Conservation (phyloP, 225 moss, liverwort and hornwort genomes). For the Physcomitrium patens region DNA sequence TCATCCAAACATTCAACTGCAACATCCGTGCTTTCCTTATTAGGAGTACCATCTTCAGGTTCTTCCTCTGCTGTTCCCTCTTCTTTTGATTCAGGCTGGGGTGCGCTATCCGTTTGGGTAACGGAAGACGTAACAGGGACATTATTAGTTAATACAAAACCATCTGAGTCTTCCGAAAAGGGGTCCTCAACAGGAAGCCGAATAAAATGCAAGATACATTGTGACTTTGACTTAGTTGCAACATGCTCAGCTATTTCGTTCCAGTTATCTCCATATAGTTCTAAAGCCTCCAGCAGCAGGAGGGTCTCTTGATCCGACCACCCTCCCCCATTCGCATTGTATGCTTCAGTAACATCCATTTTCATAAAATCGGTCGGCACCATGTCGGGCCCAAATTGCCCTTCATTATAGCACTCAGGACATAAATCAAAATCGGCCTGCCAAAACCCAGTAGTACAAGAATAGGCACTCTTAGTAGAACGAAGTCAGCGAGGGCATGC, state of each 20-base stretch:
- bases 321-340: constrained; percentile 89
- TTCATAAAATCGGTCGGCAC: constrained; percentile 85
- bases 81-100: constrained; percentile 42
- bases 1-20: constrained; percentile 49
- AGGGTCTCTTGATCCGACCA: constrained; percentile 99
- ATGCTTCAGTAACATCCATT: constrained; percentile 93
- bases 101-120: constrained; percentile 37
- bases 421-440: constrained; percentile 99
- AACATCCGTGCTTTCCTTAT: constrained; percentile 34
- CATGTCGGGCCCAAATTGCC: constrained; percentile 87
- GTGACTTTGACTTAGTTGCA: constrained; percentile 94
- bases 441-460: constrained; percentile 35
- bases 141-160: constrained; percentile 39
- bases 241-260: constrained; percentile 98
- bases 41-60: constrained; percentile 43
- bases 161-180: constrained; percentile 78
- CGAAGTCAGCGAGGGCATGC: neutral
- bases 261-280: constrained; percentile 96
- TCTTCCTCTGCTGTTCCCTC: constrained; percentile 39
- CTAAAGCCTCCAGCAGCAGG: constrained; percentile 90
- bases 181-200: constrained; percentile 94
- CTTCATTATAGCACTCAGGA: constrained; percentile 85
- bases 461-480: constrained; percentile 18
- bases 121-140: constrained; percentile 45
- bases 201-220: constrained; percentile 94